phyloP scores from a whole-genome alignment of 805 yeast species.

The Saturnispora halmiae region DNA sequence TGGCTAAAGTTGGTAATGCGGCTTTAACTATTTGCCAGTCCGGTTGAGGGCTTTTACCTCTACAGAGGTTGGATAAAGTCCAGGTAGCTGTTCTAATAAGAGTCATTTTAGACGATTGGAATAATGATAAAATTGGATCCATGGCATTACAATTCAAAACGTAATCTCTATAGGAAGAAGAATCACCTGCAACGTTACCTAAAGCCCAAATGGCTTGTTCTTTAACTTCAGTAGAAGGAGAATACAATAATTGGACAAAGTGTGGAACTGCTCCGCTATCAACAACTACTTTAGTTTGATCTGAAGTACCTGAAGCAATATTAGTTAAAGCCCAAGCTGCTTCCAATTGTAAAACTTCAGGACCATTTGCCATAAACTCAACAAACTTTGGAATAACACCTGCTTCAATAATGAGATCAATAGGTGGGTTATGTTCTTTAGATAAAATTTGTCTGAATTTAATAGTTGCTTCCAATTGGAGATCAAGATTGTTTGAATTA shows the following conservation, averaged over 20 bases:
- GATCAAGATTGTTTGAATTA: slow-evolving; percentile 63
- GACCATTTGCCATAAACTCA: slow-evolving; percentile 70
- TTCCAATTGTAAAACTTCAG: slow-evolving; percentile 86
- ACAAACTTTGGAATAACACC: slow-evolving; percentile 93
- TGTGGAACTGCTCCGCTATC: slow-evolving; percentile 91
- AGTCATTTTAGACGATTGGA: slow-evolving; percentile 77
- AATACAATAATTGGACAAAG: slow-evolving; percentile 72
- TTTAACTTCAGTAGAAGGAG: slow-evolving; percentile 81
- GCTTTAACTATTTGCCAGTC: slow-evolving; percentile 82
- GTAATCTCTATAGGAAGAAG: slow-evolving; percentile 79
- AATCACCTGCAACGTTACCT: slow-evolving; percentile 98
- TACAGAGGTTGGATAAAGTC: slow-evolving; percentile 93
- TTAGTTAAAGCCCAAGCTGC: slow-evolving; percentile 99
- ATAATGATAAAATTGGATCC: slow-evolving; percentile 74
- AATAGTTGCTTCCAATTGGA: slow-evolving; percentile 80
- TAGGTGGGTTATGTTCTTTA: slow-evolving; percentile 93
- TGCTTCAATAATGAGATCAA: slow-evolving; percentile 81
- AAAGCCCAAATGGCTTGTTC: slow-evolving; percentile 99
- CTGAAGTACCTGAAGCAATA: slow-evolving; percentile 88
- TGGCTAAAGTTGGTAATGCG: slow-evolving; percentile 87
- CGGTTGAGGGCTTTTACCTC: slow-evolving; percentile 95
- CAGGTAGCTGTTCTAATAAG: slow-evolving; percentile 94
- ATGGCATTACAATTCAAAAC: slow-evolving; percentile 81
- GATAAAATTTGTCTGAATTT: slow-evolving; percentile 89
- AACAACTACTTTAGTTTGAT: slow-evolving; percentile 84